Conservation (phyloP, 1,284 basidiomycete species). For the Bjerkandera adusta region DNA sequence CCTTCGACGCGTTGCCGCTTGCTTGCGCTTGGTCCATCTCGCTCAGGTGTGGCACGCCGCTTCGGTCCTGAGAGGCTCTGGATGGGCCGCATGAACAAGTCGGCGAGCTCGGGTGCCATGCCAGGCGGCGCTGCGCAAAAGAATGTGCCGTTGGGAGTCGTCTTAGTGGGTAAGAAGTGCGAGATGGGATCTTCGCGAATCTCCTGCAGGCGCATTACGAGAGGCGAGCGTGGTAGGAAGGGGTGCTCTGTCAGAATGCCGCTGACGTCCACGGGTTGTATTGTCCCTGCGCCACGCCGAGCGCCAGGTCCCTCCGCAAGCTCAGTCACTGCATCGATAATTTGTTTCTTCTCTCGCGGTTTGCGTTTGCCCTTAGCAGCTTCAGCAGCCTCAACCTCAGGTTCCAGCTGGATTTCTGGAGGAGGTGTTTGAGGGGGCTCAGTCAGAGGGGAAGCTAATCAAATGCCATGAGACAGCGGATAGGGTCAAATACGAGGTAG, state of each 20-base stretch:
- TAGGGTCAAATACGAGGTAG: background rate
- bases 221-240: constrained; percentile 80
- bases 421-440: constrained; percentile 72
- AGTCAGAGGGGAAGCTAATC: constrained; percentile 68
- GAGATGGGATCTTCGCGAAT: constrained; percentile 84
- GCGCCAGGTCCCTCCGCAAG: constrained; percentile 69
- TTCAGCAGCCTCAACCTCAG: constrained; percentile 44
- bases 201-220: constrained; percentile 79
- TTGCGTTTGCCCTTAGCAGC: constrained; percentile 35
- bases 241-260: constrained; percentile 77
- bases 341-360: constrained; percentile 72
- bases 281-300: constrained; percentile 52
- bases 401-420: constrained; percentile 47
- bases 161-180: constrained; percentile 82
- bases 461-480: constrained; percentile 11
- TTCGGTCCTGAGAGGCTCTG: constrained; percentile 44
- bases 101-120: constrained; percentile 75
- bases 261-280: constrained; percentile 64
- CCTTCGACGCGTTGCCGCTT: constrained; percentile 61
- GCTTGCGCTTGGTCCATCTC: constrained; percentile 48
- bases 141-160: constrained; percentile 67
- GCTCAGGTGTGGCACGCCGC: constrained; percentile 37
- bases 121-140: constrained; percentile 83
- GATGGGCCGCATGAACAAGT: constrained; percentile 83
- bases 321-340: constrained; percentile 83